Conservation (phyloP, 1,284 basidiomycete genomes). For the Abortiporus biennis region DNA sequence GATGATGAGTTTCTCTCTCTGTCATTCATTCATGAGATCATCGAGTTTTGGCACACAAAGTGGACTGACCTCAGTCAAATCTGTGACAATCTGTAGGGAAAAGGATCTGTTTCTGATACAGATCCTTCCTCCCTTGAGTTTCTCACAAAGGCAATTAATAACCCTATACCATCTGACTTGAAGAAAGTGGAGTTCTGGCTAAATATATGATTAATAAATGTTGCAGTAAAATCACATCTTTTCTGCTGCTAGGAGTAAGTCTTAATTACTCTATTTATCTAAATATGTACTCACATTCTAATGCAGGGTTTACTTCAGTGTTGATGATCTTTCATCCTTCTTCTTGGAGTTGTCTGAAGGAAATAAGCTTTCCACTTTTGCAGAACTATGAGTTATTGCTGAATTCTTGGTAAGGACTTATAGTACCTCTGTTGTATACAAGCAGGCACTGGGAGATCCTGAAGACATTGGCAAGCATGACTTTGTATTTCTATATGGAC, state of each 20-base stretch:
- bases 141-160: conserved; percentile 5
- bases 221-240: conserved; percentile 5
- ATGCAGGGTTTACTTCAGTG: conserved; percentile 4
- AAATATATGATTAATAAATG: conserved; percentile 4
- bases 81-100: conserved; percentile 4
- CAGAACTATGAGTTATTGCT: background rate
- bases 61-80: conserved; percentile 12
- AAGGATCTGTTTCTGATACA: background rate
- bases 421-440: conserved; percentile 3
- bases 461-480: background rate
- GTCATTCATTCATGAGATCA: conserved; percentile 8
- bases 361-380: background rate
- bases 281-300: background rate
- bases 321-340: conserved; percentile 3
- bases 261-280: background rate
- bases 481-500: too few relatives aligned
- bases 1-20: conserved; percentile 6
- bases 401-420: conserved; percentile 1
- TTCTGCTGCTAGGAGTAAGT: conserved; percentile 10
- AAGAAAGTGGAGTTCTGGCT: conserved; percentile 11
- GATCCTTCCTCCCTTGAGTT: conserved; percentile 10
- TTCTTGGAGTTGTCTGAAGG: background rate
- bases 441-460: conserved; percentile 2
- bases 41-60: conserved; percentile 17
- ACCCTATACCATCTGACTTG: conserved; percentile 5